phyloP scores from a whole-genome alignment of 192 early-diverging fungal species.

The Entrophospora sp. region DNA sequence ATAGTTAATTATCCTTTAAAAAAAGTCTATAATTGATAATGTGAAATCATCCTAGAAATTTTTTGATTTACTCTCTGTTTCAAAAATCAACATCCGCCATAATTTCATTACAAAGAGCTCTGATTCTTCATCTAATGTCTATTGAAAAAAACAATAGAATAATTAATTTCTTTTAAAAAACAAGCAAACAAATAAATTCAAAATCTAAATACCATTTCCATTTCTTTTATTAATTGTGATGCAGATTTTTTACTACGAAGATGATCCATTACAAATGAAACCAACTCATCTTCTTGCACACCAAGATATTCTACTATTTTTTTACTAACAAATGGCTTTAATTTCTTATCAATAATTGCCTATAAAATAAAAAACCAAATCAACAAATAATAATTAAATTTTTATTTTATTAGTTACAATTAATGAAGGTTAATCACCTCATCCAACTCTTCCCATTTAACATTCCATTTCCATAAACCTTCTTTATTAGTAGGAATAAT shows the following conservation, averaged over 20 bases:
- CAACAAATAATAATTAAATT: no score
- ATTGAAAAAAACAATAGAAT: not conserved
- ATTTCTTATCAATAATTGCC: constrained; percentile 48
- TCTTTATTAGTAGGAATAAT: constrained; percentile 59
- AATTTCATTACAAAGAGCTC: constrained; percentile 78
- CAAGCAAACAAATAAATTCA: not conserved
- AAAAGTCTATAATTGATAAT: no score
- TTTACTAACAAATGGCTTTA: constrained; percentile 66
- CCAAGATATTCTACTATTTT: constrained; percentile 75
- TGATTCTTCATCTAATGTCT: constrained; percentile 83
- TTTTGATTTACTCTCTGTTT: constrained; percentile 57
- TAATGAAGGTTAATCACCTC: constrained; percentile 52
- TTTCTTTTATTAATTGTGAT: constrained; percentile 59
- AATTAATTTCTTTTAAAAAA: no score
- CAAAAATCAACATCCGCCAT: constrained; percentile 82
- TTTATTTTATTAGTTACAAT: no score
- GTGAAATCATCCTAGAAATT: no score
- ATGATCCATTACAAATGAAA: constrained; percentile 65
- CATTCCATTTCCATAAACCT: no score
- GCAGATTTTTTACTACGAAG: constrained; percentile 58
- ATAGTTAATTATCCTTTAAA: no score
- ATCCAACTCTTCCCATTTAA: constrained; percentile 69
- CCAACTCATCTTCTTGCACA: constrained; percentile 68
- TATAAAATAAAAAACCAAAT: no score
- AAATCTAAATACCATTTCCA: constrained; percentile 51